These are phyloP conservation scores for Cryphonectria japonica DNA, from an alignment of 2,329 filamentous ascomycete species.

Conservation along the genomic window DNA sequence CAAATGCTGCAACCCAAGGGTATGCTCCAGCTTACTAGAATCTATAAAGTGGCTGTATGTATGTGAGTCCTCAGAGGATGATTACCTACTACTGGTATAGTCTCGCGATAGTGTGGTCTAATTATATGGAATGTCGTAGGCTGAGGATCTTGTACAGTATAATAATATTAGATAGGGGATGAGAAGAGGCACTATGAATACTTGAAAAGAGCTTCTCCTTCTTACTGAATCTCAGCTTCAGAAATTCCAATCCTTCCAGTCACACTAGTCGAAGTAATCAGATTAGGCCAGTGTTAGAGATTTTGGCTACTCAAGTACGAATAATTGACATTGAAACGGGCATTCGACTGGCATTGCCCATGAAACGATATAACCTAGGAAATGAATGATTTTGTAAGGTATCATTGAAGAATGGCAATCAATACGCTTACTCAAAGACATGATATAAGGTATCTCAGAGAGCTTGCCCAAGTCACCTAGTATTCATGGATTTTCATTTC, in stretches of 20 bases:
- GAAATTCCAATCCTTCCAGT: no score
- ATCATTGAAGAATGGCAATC: neutral
- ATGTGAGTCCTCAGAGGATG: neutral
- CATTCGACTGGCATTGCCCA: neutral
- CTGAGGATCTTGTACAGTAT: no score
- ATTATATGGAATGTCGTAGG: no score
- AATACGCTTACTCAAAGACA: neutral
- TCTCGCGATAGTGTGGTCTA: no score
- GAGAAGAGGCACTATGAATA: no score
- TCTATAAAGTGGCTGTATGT: neutral
- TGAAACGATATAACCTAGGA: neutral
- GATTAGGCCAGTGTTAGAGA: neutral
- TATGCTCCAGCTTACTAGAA: neutral
- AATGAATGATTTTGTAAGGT: neutral
- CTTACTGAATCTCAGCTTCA: no score
- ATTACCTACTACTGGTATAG: neutral
- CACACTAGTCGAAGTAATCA: neutral
- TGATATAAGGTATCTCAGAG: neutral
- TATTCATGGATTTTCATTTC: neutral
- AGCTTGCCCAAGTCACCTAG: neutral
- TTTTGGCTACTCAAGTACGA: neutral
- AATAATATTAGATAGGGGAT: no score
- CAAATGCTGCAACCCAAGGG: neutral
- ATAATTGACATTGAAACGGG: neutral
- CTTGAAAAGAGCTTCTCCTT: no score